These are phyloP conservation scores for Prunus davidiana DNA, from an alignment of 306 rosid genomes.

Conservation along the genomic window DNA sequence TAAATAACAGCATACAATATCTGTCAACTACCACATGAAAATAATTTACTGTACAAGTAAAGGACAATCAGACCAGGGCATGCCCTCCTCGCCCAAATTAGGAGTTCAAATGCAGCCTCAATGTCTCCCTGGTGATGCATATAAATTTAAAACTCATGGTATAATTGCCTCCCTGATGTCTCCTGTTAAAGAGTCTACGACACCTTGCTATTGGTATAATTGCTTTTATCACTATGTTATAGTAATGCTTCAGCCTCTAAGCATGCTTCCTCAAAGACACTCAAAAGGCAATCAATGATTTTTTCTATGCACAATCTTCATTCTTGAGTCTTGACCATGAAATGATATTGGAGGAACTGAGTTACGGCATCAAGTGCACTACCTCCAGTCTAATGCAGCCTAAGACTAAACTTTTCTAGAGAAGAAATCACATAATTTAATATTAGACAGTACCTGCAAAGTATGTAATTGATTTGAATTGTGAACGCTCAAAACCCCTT, in stretches of 20 bases:
- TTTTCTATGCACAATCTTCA: not conserved
- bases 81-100: too few species aligned
- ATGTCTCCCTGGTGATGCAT: too few species aligned
- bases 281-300: not conserved
- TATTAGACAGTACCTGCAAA: slow-evolving; percentile 59
- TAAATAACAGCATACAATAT: not conserved
- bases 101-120: too few species aligned
- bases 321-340: not conserved
- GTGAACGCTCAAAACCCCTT: slow-evolving; percentile 62
- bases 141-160: too few species aligned
- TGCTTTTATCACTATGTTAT: not conserved
- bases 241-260: not conserved
- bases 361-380: not conserved
- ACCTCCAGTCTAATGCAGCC: not conserved
- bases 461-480: slow-evolving; percentile 79
- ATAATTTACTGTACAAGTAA: not conserved
- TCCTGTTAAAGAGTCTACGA: too few species aligned
- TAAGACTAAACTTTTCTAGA: not conserved
- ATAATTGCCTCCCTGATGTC: too few species aligned
- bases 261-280: too few species aligned
- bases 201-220: not conserved
- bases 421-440: not conserved
- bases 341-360: not conserved
- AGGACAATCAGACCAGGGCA: too few species aligned
- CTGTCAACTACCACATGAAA: not conserved